These are phyloP conservation scores for Neopestalotiopsis clavispora DNA, from an alignment of 2,329 filamentous ascomycete genomes.

Conservation along the genomic window DNA sequence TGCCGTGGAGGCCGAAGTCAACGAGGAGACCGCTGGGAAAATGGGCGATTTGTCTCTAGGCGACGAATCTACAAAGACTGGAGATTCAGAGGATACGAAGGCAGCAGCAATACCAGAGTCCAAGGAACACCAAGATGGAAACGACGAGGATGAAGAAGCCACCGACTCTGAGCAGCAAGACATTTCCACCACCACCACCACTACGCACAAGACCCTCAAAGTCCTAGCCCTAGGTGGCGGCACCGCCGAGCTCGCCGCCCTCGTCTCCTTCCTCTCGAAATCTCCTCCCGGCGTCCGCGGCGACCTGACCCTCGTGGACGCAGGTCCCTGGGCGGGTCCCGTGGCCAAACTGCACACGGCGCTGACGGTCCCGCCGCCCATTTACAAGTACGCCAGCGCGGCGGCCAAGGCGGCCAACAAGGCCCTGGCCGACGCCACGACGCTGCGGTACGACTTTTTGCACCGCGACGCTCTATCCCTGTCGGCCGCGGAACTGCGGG, in stretches of 20 bases:
- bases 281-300: slow-evolving; percentile 21
- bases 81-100: slow-evolving; percentile 9
- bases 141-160: background rate
- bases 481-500: slow-evolving; percentile 35
- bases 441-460: slow-evolving; percentile 46
- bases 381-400: slow-evolving; percentile 59
- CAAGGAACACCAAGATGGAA: background rate
- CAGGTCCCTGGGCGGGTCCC: slow-evolving; percentile 76
- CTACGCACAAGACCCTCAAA: slow-evolving; percentile 31
- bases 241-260: slow-evolving; percentile 65
- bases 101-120: no score
- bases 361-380: slow-evolving; percentile 55
- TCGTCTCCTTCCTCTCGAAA: slow-evolving; percentile 49
- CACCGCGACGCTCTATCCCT: slow-evolving; percentile 56
- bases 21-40: background rate
- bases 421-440: slow-evolving; percentile 45
- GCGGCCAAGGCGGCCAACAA: slow-evolving; percentile 48
- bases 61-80: background rate
- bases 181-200: background rate
- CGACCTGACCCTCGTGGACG: slow-evolving; percentile 73
- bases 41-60: background rate
- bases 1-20: slow-evolving; percentile 3
- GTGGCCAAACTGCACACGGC: slow-evolving; percentile 60
- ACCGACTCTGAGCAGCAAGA: background rate
- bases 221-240: slow-evolving; percentile 61